Percentiles rank a stretch among this genome's conserved stretches.
These are phyloP conservation scores for Lignosus rhinocerotis DNA, from an alignment of 1,284 basidiomycete genomes.

Conservation along the genomic window DNA sequence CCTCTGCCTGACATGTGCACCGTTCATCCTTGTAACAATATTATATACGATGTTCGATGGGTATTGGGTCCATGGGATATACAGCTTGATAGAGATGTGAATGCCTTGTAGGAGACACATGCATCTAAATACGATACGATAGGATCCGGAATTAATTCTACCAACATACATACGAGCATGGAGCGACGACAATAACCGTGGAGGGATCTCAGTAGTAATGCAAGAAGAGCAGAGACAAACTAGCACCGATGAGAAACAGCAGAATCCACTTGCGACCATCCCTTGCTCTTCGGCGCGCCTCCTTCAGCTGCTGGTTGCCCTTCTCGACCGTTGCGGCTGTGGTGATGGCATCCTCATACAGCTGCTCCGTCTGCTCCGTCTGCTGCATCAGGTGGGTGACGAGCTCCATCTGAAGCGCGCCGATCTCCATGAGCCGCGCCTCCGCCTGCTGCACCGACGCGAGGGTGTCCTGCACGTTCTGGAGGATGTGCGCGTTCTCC, in stretches of 20 bases:
- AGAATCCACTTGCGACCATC: slow-evolving; percentile 84
- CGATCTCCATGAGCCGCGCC: slow-evolving; percentile 85
- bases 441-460: slow-evolving; percentile 89
- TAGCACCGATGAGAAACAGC: slow-evolving; percentile 85
- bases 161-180: slow-evolving; percentile 4
- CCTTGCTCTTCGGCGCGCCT: slow-evolving; percentile 79
- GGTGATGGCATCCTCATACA: slow-evolving; percentile 87
- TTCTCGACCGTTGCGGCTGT: slow-evolving; percentile 83
- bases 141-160: slow-evolving; percentile 10
- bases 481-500: slow-evolving; percentile 84
- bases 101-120: slow-evolving; percentile 8
- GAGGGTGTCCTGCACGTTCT: slow-evolving; percentile 79
- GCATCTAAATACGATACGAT: slow-evolving; percentile 15
- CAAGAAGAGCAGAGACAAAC: slow-evolving; percentile 83
- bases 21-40: slow-evolving; percentile 17
- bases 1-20: slow-evolving; percentile 14
- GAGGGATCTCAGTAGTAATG: slow-evolving; percentile 67
- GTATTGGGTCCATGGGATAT: slow-evolving; percentile 17
- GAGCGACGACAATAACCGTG: not conserved
- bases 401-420: slow-evolving; percentile 86
- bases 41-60: slow-evolving; percentile 15
- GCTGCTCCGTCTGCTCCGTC: slow-evolving; percentile 85
- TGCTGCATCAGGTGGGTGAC: slow-evolving; percentile 84
- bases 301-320: slow-evolving; percentile 83
- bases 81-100: slow-evolving; percentile 19